A percentile compares a stretch with the other conserved stretches of the same genome.
These are phyloP conservation scores for Trichoderma sp. DNA, from an alignment of 2,329 filamentous ascomycete genomes.

Conservation along the genomic window DNA sequence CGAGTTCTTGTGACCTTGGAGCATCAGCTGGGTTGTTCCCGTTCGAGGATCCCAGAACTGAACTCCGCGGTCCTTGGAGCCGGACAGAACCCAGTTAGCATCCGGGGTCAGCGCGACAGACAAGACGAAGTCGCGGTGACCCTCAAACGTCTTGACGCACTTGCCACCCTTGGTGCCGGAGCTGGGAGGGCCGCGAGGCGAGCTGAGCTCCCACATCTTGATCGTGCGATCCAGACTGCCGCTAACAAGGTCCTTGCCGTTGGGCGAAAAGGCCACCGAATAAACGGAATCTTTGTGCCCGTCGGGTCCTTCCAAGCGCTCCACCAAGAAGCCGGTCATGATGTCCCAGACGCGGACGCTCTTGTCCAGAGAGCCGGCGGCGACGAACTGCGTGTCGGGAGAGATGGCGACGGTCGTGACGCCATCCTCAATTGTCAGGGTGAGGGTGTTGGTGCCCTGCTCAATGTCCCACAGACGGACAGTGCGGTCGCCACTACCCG, in stretches of 20 bases:
- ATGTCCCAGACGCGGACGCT: conserved; percentile 98
- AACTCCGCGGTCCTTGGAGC: conserved; percentile 94
- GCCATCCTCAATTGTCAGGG: conserved; percentile 89
- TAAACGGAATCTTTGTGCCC: conserved; percentile 98
- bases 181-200: conserved; percentile 64
- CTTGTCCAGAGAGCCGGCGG: conserved; percentile 93
- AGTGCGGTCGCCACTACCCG: conserved; percentile 89
- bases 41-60: conserved; percentile 98
- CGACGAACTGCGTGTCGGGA: conserved; percentile 88
- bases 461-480: conserved; percentile 97
- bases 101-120: conserved; percentile 94
- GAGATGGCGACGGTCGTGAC: conserved; percentile 98
- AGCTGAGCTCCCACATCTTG: conserved; percentile 95
- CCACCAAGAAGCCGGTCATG: conserved; percentile 77
- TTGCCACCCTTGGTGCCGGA: conserved; percentile 78
- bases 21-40: conserved; percentile 92
- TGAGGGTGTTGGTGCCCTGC: conserved; percentile 74
- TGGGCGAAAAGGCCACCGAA: conserved; percentile 92
- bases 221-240: conserved; percentile 97
- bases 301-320: conserved; percentile 86
- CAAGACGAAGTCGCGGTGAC: conserved; percentile 96
- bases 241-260: conserved; percentile 87
- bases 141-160: conserved; percentile 95
- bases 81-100: conserved; percentile 92
- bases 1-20: conserved; percentile 98